Base-by-base conservation (phyloP, 164 flowering plant genomes). In the Aristolochia californica region DNA sequence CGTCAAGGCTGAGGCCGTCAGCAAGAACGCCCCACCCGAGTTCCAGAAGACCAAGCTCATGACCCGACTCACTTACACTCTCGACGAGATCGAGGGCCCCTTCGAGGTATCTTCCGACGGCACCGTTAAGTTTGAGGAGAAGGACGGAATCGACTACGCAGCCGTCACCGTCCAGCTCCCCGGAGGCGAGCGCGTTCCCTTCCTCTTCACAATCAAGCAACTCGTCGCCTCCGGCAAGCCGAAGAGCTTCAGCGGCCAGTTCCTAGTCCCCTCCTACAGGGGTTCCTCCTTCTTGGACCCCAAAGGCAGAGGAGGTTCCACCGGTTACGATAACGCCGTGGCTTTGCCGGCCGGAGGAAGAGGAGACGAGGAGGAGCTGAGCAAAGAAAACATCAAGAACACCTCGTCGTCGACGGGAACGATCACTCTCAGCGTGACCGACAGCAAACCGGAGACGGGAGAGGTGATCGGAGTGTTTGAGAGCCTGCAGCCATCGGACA, bases 281-380 rank as follows among this genome's bases (percentile, higher is more conserved):
- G 98, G 95, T 4, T 78, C 96, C 0, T 91, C 98, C 0, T 91
- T 91, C 80, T 75, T 91, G 70, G 98, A 91, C 89, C 98, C 98
- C 30, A 91, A 91, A 83, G 98, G 98, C 9, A 64, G 98, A 38
- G 98, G 98, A 68, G 98, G 95, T 0, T 91, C 96, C 0, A 80
- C 93, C 0, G 96, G 98, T 1, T 91, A 91, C 62, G 96, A 91
- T 62, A 91, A 84, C 30, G 96, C 96, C 0, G 88, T 91, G 38
- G 98, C 98, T 2, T 74, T 91, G 72, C 98, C 96, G 0, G 98
- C 96, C 3, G 98, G 98, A 14, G 98, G 98, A 2, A 78, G 98
- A 69, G 98, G 98, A 64, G 98, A 91, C n/a, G 98, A 88, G 75
- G 98, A 88, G 70, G 98, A 88, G 55, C 78, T 88, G 1, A 22